Evolutionary conservation across 257 asterid genomes (phyloP), one percentile per base, ranked within the genome.

Genomic region (Solanum bulbocastanum): DNA sequence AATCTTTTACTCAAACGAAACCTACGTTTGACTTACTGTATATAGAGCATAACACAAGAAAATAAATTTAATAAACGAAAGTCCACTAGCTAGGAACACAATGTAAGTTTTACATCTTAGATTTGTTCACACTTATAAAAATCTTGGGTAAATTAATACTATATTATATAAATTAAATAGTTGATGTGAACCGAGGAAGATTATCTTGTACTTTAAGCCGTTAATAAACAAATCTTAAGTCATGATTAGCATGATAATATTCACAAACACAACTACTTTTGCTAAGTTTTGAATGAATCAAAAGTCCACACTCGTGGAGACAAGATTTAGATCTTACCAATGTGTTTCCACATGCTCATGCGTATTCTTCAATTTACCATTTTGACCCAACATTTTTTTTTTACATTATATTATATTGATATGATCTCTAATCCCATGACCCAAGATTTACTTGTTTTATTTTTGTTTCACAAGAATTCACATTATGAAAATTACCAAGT

Each of bases 291-390:
- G 83, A 86, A 76, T 85, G 18, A 68, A 78, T 86, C 23, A 37
- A 32, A 87, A 87, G 66, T 92, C 88, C 83, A 44, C 84, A 86
- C 84, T 68, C 86, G 87, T 65, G 73, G 88, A 87, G 86, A 78
- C 88, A 58, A 69, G 91, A 90, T 90, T 91, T 90, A 56, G 88
- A 89, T 91, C 92, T 90, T 66, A 84, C 35, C 93, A 86, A 91
- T 90, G 84, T 76, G 84, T 76, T 84, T 52, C 35, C 94, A 91
- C 96, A 89, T 93, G 95, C 92, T 44, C 35, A 85, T 66, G 58
- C 76, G 49, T 62, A 84, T 37, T 35, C 33, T 89, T 52, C 1
- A 72, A 88, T 56, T 87, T 88, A 6, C 39, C 27, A 68, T 46
- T 71, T 12, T 44, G 73, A 25, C 23, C 83, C n/a, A 72, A 33